Evolutionary conservation across 2,329 filamentous ascomycete species (phyloP).

Genomic region (Fusarium sp.): DNA sequence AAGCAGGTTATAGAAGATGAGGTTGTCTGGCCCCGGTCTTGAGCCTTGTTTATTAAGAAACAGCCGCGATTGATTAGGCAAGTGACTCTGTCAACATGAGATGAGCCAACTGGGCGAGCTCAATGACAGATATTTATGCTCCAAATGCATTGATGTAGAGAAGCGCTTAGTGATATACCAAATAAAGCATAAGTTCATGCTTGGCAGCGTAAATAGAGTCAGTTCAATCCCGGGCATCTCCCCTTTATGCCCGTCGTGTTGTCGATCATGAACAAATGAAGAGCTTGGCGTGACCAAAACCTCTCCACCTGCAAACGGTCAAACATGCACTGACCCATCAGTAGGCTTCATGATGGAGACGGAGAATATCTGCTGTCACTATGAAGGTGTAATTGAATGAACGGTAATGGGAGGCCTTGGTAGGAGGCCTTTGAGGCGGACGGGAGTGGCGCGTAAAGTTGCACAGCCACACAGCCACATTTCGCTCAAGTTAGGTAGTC

Average conservation of each 20-base stretch:
- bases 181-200: slow-evolving; percentile 5
- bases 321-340: neutral
- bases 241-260: slow-evolving; percentile 18
- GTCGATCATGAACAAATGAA: slow-evolving; percentile 25
- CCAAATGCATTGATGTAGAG: neutral
- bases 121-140: slow-evolving; percentile 30
- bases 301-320: neutral
- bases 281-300: slow-evolving; percentile 25
- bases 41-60: slow-evolving; percentile 1
- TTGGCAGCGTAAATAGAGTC: neutral
- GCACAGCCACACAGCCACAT: slow-evolving; percentile 2
- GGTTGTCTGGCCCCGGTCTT: neutral
- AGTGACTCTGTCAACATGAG: neutral
- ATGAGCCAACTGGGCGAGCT: slow-evolving; percentile 30
- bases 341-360: neutral
- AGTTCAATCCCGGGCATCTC: slow-evolving; percentile 3
- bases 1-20: neutral
- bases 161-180: neutral
- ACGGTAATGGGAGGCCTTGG: slow-evolving; percentile 17
- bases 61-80: slow-evolving; percentile 13
- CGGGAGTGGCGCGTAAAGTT: neutral
- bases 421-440: neutral
- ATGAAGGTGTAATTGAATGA: neutral
- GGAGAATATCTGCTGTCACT: neutral
- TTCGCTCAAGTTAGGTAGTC: neutral